phyloP scores from a whole-genome alignment of 2,329 filamentous ascomycete species.

The Sporothrix dimorphospora region DNA sequence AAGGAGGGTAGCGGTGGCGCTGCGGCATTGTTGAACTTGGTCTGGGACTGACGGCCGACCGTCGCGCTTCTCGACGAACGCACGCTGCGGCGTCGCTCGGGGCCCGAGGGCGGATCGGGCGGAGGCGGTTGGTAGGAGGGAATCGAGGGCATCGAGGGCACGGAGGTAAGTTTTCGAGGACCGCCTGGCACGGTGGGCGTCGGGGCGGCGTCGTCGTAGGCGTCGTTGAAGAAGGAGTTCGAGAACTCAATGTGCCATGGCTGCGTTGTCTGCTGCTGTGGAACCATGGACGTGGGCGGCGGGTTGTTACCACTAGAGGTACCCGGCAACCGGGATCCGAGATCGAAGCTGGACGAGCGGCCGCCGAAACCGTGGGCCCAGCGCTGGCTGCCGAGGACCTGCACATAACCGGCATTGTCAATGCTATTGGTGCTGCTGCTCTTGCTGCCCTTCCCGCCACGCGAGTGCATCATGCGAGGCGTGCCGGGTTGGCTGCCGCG shows the following conservation, averaged over 20 bases:
- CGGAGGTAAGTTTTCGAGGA: slow-evolving; percentile 57
- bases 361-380: slow-evolving; percentile 56
- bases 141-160: slow-evolving; percentile 44
- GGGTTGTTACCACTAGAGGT: slow-evolving; percentile 27
- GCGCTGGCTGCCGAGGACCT: slow-evolving; percentile 61
- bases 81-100: slow-evolving; percentile 60
- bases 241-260: slow-evolving; percentile 55
- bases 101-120: slow-evolving; percentile 41
- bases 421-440: slow-evolving; percentile 69
- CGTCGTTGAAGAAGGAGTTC: slow-evolving; percentile 52
- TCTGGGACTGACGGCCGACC: slow-evolving; percentile 40
- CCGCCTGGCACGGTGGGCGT: slow-evolving; percentile 83
- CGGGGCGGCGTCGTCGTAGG: slow-evolving; percentile 78
- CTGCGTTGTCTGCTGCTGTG: slow-evolving; percentile 30
- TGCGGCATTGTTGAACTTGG: slow-evolving; percentile 38
- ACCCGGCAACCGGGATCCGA: slow-evolving; percentile 50
- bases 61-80: slow-evolving; percentile 59
- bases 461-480: slow-evolving; percentile 54
- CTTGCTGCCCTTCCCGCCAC: slow-evolving; percentile 69
- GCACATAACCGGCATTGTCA: slow-evolving; percentile 65
- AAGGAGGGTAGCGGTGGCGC: slow-evolving; percentile 33
- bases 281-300: slow-evolving; percentile 7
- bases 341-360: slow-evolving; percentile 76
- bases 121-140: slow-evolving; percentile 47
- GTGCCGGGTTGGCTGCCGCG: slow-evolving; percentile 46